Conservation (phyloP, 768 basidiomycete genomes). For the Omphalotus guepiniiformis region DNA sequence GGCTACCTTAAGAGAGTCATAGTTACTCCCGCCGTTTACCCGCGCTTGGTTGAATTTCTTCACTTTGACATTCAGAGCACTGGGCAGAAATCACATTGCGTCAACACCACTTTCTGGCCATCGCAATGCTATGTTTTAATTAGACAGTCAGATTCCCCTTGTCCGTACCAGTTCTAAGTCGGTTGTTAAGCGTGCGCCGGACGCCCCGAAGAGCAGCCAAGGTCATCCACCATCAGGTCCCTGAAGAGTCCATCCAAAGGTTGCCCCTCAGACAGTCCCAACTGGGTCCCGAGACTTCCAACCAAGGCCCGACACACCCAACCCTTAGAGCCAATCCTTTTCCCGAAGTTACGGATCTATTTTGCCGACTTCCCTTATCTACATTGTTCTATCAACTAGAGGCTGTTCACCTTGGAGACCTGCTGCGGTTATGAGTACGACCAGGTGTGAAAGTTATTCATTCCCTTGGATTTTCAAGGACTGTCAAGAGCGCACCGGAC, state of each 20-base stretch:
- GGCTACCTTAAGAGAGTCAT: constrained; percentile 83
- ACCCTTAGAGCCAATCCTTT: constrained; percentile 72
- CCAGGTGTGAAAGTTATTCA: constrained; percentile 65
- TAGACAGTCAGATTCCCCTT: constrained; percentile 82
- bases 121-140: constrained; percentile 83
- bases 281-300: constrained; percentile 35
- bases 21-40: constrained; percentile 79
- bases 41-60: constrained; percentile 78
- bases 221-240: constrained; percentile 39
- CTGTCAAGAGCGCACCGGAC: constrained; percentile 68
- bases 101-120: constrained; percentile 74
- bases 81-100: constrained; percentile 81
- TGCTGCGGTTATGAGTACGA: constrained; percentile 78
- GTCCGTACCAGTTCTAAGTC: constrained; percentile 76
- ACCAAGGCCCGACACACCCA: constrained; percentile 48
- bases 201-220: constrained; percentile 55
- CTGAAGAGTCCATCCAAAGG: constrained; percentile 34
- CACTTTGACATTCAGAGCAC: constrained; percentile 81
- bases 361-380: constrained; percentile 77
- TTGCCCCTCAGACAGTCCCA: constrained; percentile 38
- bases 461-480: constrained; percentile 76
- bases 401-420: constrained; percentile 81
- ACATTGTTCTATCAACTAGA: constrained; percentile 79
- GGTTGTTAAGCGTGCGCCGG: constrained; percentile 61
- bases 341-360: constrained; percentile 76